Evolutionary conservation across 1,284 basidiomycete genomes (phyloP), one percentile per base, ranked within the genome.

Genomic region (Phlebopus sp.): DNA sequence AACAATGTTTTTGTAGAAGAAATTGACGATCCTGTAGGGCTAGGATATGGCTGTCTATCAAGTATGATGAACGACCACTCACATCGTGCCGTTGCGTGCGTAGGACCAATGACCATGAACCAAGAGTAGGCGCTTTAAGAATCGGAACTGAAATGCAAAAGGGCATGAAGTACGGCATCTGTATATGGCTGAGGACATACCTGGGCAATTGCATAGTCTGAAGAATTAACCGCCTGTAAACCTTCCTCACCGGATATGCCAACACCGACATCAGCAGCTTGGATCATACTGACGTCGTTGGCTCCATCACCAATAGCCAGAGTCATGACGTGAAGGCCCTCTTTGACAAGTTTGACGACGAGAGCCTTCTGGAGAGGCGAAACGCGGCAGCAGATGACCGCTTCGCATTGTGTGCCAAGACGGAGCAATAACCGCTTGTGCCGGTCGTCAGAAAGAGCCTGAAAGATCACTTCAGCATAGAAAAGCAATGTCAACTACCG

Each of bases 61-160:
- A 18, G 19, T 29, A 29, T 9, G 10, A 29, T 29, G 13, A n/a
- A 41, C 21, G 25, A 39, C 38, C 0, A 72, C 81, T 47, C 39
- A 86, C 92, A 96, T 95, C 62, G 82, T 92, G 42, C 88, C 87
- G 60, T 97, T 97, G 42, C 96, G 88, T 52, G 91, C 88, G 71
- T 98, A 99, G 5, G 90, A 96, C 95, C 95, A 99, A 68, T 97
- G 94, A 13, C 97, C 96, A 63, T 99, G 96, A 7, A 99, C 94
- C 51, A 98, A 79, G 42, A 98, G 72, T 39, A 98, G 68, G 44
- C 90, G 79, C 67, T 91, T 94, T 57, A 97, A 71, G 76, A 90
- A 97, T 42, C 92, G 84, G 84, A 97, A 98, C 81, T 91, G 58
- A 42, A 52, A 15, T n/a, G 34, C 32, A 27, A 46, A n/a, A 25